phyloP scores from a whole-genome alignment of 306 rosid species.

The Corylus heterophylla region DNA sequence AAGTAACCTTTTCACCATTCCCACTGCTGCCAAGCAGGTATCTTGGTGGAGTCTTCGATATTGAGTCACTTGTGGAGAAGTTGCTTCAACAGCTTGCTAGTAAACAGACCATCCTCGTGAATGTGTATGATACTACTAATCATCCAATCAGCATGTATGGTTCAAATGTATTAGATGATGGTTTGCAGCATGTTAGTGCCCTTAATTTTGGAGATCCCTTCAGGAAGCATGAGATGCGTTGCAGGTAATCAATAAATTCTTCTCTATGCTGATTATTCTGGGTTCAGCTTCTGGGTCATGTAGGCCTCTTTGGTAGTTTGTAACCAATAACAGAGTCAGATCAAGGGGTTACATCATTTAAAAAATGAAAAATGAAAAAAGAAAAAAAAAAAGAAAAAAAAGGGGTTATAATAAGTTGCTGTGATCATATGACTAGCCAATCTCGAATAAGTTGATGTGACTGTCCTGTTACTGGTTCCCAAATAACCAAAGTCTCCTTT shows the following conservation, averaged over 20 bases:
- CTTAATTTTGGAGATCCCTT: conserved; percentile 94
- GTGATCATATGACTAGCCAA: neutral
- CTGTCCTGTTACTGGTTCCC: neutral
- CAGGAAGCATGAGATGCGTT: conserved; percentile 95
- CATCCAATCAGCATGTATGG: conserved; percentile 95
- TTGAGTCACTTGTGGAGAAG: conserved; percentile 94
- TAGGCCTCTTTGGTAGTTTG: neutral
- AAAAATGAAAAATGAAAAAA: neutral
- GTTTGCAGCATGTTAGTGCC: conserved; percentile 57
- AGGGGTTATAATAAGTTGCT: neutral
- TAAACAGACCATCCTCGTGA: conserved; percentile 89
- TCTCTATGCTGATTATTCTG: neutral
- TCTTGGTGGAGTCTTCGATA: conserved; percentile 93
- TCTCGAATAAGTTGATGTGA: neutral
- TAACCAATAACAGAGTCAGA: neutral
- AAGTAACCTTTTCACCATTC: conserved; percentile 10
- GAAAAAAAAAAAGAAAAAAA: neutral
- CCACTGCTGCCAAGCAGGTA: conserved; percentile 55
- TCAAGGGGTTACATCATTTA: neutral
- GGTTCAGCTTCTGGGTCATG: conserved; percentile 5
- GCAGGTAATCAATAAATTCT: conserved; percentile 58
- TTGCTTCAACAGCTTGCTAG: conserved; percentile 96
- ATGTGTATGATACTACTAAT: conserved; percentile 90
- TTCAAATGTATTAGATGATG: conserved; percentile 65
- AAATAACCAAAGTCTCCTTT: neutral